phyloP scores from a whole-genome alignment of 352 stramenopile species.

The Aphanomyces cochlioides region DNA sequence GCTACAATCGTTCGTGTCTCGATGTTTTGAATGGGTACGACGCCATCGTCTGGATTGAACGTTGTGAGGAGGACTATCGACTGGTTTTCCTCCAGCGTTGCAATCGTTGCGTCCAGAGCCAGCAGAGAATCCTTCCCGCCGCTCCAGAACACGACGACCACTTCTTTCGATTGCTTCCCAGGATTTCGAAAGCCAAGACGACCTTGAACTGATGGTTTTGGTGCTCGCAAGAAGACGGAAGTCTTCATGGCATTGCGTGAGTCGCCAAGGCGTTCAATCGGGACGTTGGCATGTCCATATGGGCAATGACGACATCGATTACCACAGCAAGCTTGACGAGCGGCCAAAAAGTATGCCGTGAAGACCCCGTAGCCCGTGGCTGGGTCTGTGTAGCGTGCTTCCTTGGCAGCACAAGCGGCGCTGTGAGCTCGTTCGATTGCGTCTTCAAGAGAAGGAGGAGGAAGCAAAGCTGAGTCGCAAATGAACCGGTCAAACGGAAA shows the following conservation, averaged over 20 bases:
- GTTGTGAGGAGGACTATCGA: slow-evolving; percentile 81
- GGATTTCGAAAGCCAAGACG: slow-evolving; percentile 12
- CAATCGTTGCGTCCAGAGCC: slow-evolving; percentile 45
- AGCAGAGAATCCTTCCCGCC: slow-evolving; percentile 90
- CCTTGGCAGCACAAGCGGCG: slow-evolving; percentile 54
- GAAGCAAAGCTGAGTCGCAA: background rate
- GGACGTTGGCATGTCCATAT: slow-evolving; percentile 81
- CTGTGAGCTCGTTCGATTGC: slow-evolving; percentile 70
- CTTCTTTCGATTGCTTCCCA: slow-evolving; percentile 2
- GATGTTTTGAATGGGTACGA: slow-evolving; percentile 84
- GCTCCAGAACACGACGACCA: slow-evolving; percentile 81
- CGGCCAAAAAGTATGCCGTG: slow-evolving; percentile 67
- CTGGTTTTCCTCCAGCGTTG: slow-evolving; percentile 41
- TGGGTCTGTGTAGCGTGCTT: slow-evolving; percentile 83
- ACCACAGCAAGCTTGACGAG: slow-evolving; percentile 85
- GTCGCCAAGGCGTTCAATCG: slow-evolving; percentile 19
- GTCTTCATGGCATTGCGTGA: slow-evolving; percentile 27
- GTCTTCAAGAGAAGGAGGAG: background rate
- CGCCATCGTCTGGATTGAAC: slow-evolving; percentile 67
- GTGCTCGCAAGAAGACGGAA: slow-evolving; percentile 39
- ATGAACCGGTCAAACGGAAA: slow-evolving; percentile 44
- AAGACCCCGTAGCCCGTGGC: slow-evolving; percentile 84
- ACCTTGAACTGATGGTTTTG: slow-evolving; percentile 35
- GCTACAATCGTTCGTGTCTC: slow-evolving; percentile 57
- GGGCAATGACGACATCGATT: slow-evolving; percentile 88